A percentile compares a stretch with the other conserved stretches of the same genome.
These are phyloP conservation scores for Cryphonectria nitschkei DNA, from an alignment of 2,329 filamentous ascomycete species.

Conservation along the genomic window DNA sequence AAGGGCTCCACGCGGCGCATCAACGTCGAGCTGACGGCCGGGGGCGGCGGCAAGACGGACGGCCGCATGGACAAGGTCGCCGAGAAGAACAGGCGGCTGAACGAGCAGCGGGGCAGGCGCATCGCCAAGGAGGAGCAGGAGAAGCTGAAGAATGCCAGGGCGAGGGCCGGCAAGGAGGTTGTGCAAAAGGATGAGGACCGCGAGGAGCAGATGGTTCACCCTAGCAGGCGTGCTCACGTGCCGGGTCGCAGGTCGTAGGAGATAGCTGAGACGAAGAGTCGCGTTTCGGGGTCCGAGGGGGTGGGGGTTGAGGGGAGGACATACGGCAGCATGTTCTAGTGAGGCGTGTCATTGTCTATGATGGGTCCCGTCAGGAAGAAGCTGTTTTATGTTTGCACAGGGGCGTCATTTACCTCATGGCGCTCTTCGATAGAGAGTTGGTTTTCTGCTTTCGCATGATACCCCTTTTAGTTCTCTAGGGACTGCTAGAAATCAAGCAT, in stretches of 20 bases:
- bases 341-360: not conserved
- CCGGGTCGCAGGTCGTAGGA: slow-evolving; percentile 11
- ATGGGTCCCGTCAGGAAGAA: not conserved
- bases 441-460: slow-evolving; percentile 1
- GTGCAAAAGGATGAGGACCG: slow-evolving; percentile 35
- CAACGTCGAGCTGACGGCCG: slow-evolving; percentile 91
- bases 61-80: slow-evolving; percentile 76
- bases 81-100: slow-evolving; percentile 83
- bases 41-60: slow-evolving; percentile 81
- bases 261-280: no score
- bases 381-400: not conserved
- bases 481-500: slow-evolving; percentile 2
- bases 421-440: not conserved
- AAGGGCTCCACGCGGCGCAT: slow-evolving; percentile 67
- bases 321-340: not conserved
- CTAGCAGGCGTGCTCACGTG: slow-evolving; percentile 49
- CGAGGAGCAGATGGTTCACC: slow-evolving; percentile 50
- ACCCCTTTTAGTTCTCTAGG: not conserved
- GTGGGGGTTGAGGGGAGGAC: no score
- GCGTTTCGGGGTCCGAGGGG: no score
- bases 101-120: slow-evolving; percentile 62
- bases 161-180: slow-evolving; percentile 35
- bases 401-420: not conserved
- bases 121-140: slow-evolving; percentile 49
- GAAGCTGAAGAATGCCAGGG: slow-evolving; percentile 28